Conservation (phyloP, 805 yeast genomes). For the Candida lessepsii region DNA sequence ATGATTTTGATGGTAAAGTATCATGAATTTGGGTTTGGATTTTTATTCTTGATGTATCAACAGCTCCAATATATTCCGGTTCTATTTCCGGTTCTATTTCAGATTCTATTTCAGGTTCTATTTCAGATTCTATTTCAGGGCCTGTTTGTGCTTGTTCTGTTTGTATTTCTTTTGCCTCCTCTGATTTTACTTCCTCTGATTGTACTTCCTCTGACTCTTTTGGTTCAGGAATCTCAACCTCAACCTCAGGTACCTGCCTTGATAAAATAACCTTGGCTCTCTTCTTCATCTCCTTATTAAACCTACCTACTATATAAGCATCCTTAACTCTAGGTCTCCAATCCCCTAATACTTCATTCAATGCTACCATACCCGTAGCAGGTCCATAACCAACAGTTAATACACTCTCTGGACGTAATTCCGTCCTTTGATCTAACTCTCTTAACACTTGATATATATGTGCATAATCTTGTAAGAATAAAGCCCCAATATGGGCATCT, state of each 20-base stretch:
- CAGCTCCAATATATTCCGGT: slow-evolving; percentile 38
- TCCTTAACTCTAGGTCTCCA: slow-evolving; percentile 65
- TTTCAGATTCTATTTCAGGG: background rate
- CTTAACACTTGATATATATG: slow-evolving; percentile 60
- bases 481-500: slow-evolving; percentile 78
- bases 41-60: slow-evolving; percentile 55
- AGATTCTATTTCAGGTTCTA: slow-evolving; percentile 9
- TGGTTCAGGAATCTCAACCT: too few species aligned
- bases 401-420: slow-evolving; percentile 63
- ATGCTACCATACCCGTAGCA: slow-evolving; percentile 84
- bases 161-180: slow-evolving; percentile 6
- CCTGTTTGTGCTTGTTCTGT: slow-evolving; percentile 5
- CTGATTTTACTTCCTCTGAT: background rate
- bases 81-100: background rate
- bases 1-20: slow-evolving; percentile 53
- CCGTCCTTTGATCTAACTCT: slow-evolving; percentile 62
- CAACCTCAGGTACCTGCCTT: slow-evolving; percentile 65
- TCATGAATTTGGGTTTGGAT: slow-evolving; percentile 56
- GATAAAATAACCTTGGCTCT: slow-evolving; percentile 76
- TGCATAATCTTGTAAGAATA: slow-evolving; percentile 80
- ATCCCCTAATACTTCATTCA: slow-evolving; percentile 77
- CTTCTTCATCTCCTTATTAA: slow-evolving; percentile 61
- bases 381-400: slow-evolving; percentile 90
- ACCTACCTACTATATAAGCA: slow-evolving; percentile 66
- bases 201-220: background rate